Percentiles rank a stretch among this genome's conserved stretches.
Conservation (phyloP, 2,329 filamentous ascomycete species). For the Aspergillus ustus region DNA sequence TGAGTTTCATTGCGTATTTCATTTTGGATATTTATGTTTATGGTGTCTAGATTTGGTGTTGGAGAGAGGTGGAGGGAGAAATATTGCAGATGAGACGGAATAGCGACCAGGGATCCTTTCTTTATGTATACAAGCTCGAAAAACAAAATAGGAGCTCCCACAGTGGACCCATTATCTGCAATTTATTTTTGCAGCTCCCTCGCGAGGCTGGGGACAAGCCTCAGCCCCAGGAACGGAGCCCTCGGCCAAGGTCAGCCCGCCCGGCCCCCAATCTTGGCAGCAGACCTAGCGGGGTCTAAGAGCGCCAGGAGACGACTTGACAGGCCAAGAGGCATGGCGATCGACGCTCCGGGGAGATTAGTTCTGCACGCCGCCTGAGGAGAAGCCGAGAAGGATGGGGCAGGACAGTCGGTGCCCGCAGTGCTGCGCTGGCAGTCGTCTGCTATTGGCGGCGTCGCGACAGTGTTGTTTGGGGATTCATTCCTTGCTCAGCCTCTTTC, state of each 20-base stretch:
- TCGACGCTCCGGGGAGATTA: background rate
- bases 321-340: background rate
- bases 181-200: background rate
- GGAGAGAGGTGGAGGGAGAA: background rate
- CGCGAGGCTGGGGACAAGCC: background rate
- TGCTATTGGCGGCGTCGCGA: background rate
- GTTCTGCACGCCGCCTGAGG: background rate
- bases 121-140: too few species aligned
- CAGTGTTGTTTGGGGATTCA: background rate
- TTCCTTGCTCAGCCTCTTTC: background rate
- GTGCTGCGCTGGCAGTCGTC: background rate
- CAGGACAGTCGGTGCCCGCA: too few species aligned
- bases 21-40: background rate
- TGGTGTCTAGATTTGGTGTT: too few species aligned
- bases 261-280: slow-evolving; percentile 7
- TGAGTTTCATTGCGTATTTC: background rate
- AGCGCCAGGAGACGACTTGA: background rate
- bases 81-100: background rate
- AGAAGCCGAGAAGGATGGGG: background rate
- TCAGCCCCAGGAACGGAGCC: slow-evolving; percentile 3
- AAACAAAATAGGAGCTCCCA: background rate
- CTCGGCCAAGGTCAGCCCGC: background rate
- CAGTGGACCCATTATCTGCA: background rate
- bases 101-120: too few species aligned
- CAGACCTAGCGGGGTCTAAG: background rate